Conservation (phyloP, 306 rosid genomes). For the Vicia sativa region DNA sequence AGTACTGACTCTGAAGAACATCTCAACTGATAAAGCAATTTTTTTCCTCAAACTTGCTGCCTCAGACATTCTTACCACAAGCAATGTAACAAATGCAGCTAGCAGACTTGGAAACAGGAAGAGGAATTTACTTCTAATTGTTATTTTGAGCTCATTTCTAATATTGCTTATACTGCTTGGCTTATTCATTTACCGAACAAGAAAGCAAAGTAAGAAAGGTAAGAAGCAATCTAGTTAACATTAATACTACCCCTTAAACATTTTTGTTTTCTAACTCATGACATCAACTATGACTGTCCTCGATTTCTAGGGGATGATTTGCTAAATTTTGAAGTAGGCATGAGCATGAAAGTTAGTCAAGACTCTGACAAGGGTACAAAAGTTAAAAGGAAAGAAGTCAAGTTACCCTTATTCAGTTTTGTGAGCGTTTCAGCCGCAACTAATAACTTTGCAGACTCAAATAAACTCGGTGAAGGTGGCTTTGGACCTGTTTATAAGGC, state of each 20-base stretch:
- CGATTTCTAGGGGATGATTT: slow-evolving; percentile 41
- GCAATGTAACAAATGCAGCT: neutral
- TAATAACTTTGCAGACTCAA: slow-evolving; percentile 35
- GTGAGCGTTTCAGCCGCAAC: slow-evolving; percentile 45
- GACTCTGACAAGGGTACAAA: neutral
- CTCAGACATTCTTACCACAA: neutral
- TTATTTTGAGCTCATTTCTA: neutral
- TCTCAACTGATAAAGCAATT: neutral
- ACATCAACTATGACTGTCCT: neutral
- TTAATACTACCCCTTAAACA: neutral
- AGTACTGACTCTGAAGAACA: neutral
- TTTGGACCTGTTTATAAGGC: slow-evolving; percentile 54
- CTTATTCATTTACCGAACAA: neutral
- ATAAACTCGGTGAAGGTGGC: slow-evolving; percentile 52
- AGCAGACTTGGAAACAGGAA: neutral
- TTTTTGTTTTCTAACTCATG: neutral
- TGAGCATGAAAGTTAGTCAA: slow-evolving; percentile 26
- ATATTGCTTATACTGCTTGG: neutral
- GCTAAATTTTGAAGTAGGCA: slow-evolving; percentile 36
- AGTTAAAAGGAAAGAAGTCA: slow-evolving; percentile 35
- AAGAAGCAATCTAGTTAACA: slow-evolving; percentile 18
- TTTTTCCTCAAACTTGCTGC: neutral
- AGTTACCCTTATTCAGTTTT: slow-evolving; percentile 48
- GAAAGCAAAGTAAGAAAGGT: slow-evolving; percentile 21
- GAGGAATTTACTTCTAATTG: neutral